Percentiles rank a stretch among this genome's conserved stretches.
Conservation (phyloP, 495 filamentous ascomycete genomes). For the Paragyromitra xinjiangensis region DNA sequence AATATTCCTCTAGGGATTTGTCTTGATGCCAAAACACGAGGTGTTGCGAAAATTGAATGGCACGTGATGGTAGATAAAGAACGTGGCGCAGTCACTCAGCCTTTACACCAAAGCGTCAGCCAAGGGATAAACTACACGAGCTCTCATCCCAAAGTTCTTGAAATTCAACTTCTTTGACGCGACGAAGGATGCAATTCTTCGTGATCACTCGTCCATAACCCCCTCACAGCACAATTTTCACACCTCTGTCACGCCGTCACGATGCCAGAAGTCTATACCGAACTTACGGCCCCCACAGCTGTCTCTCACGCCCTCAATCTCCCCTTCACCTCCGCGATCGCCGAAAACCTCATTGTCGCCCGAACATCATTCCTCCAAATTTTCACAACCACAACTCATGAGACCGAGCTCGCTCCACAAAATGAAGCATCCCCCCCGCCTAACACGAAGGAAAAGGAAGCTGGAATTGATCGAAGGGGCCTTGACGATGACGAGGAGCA, state of each 20-base stretch:
- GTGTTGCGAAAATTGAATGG: neutral
- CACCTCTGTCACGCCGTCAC: neutral
- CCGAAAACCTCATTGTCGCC: constrained; percentile 84
- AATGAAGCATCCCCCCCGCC: constrained; percentile 49
- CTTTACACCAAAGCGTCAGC: constrained; percentile 7
- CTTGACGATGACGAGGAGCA: constrained; percentile 70
- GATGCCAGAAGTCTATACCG: constrained; percentile 72
- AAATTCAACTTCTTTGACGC: constrained; percentile 29
- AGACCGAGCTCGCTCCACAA: constrained; percentile 63
- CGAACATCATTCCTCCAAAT: constrained; percentile 92
- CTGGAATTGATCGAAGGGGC: constrained; percentile 61
- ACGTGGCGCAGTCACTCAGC: constrained; percentile 43
- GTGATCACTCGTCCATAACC: constrained; percentile 24
- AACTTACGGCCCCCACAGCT: constrained; percentile 89
- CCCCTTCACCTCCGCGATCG: constrained; percentile 76
- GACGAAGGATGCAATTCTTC: constrained; percentile 48
- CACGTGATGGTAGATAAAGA: constrained; percentile 13
- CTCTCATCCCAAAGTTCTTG: constrained; percentile 7
- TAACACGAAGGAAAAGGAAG: constrained; percentile 32
- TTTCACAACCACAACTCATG: constrained; percentile 69
- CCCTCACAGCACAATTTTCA: neutral
- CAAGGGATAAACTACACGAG: constrained; percentile 43
- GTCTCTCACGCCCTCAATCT: constrained; percentile 86
- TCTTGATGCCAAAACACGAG: neutral
- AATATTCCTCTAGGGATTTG: neutral